Evolutionary conservation across 2,329 filamentous ascomycete genomes (phyloP).

Genomic region (Cordyceps javanica): DNA sequence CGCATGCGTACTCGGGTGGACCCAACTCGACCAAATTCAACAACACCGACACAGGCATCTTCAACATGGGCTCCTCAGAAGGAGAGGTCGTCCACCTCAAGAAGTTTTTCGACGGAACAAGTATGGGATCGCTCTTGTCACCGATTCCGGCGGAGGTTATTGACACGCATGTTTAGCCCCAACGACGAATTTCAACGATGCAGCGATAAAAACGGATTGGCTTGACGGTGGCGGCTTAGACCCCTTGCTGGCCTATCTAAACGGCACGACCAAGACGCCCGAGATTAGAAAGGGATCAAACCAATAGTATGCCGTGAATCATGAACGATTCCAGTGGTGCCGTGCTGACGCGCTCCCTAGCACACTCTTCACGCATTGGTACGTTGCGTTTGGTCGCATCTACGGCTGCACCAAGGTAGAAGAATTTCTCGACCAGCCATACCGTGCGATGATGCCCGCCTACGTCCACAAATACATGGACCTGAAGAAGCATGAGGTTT

Average conservation of each 20-base stretch:
- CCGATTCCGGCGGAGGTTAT: neutral
- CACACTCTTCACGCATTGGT: conserved; percentile 25
- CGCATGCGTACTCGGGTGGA: conserved; percentile 24
- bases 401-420: conserved; percentile 21
- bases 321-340: neutral
- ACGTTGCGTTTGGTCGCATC: conserved; percentile 22
- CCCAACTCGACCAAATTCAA: neutral
- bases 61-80: conserved; percentile 22
- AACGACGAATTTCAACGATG: conserved; percentile 24
- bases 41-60: conserved; percentile 21
- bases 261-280: conserved; percentile 17
- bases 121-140: conserved; percentile 12
- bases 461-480: conserved; percentile 30
- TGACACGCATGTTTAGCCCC: conserved; percentile 12
- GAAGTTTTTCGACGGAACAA: conserved; percentile 27
- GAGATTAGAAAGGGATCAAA: conserved; percentile 21
- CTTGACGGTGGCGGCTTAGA: conserved; percentile 24
- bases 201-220: conserved; percentile 23
- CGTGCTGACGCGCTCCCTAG: neutral
- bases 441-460: conserved; percentile 15
- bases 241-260: conserved; percentile 22
- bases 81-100: conserved; percentile 20
- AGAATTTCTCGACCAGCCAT: conserved; percentile 10
- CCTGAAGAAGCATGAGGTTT: conserved; percentile 23
- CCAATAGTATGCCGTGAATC: conserved; percentile 19